Evolutionary conservation across 2,329 filamentous ascomycete genomes (phyloP), one percentile per base, ranked within the genome.

Genomic region (Penicillium brevicompactum): DNA sequence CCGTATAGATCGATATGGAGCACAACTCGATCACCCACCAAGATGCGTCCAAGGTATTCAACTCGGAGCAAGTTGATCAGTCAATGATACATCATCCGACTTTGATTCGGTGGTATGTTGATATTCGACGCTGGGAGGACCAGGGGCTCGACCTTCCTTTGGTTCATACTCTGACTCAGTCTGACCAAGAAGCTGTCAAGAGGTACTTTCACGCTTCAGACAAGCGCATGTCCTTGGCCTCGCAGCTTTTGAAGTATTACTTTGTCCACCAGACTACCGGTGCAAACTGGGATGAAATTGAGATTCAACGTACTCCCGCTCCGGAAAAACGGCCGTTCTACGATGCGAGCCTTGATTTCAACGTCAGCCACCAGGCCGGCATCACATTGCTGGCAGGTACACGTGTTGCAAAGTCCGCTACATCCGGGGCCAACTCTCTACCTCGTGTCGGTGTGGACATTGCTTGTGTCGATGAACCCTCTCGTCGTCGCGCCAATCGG

Each of bases 341-440:
- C 38, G 47, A 57, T 4, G 58, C 60, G 14, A 45, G 21, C 5
- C 72, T 86, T 37, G 84, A 87, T 59, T 88, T 88, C 74, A 88
- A 88, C 59, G 78, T 87, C 51, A 85, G 81, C 31, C 85, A 88
- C 59, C 85, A 88, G 69, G 84, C 83, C 16, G 84, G 83, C 0
- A 72, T 88, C 3, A 83, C 87, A n/a, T 78, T 79, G 1, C 71
- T 88, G 5, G 81, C 85, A 1, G 83, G 85, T 11, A 77, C 74
- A 18, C 60, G 69, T 8, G 67, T 67, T 7, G 66, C 61, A n/a
- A 31, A 53, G 21, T 11, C 24, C 14, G 6, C 18, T 5, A 21
- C 14, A 2, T 11, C 18, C 11, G 37, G 32, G 2, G 8, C 18
- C 1, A 30, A 22, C 41, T 27, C 11, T 13, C 52, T 49, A 4